phyloP scores from a whole-genome alignment of 805 yeast genomes.

The Metschnikowia vanudenii region DNA sequence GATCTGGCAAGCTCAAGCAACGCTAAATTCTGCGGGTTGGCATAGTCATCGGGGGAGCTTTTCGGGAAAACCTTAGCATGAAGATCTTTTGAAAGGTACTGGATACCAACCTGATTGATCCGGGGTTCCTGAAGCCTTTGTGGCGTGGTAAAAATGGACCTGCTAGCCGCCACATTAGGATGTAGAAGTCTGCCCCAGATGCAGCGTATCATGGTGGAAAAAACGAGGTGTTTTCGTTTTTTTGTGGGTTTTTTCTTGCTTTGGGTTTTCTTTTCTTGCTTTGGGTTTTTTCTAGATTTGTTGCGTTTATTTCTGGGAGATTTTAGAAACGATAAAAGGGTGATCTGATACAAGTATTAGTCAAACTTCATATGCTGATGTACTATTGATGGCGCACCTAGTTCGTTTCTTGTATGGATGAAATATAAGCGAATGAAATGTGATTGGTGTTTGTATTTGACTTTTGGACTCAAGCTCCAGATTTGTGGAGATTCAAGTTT shows the following conservation, averaged over 20 bases:
- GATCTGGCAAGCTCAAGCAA: conserved; percentile 50
- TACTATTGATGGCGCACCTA: too few relatives aligned
- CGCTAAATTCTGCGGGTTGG: conserved; percentile 30
- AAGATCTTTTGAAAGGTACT: conserved; percentile 60
- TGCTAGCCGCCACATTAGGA: not conserved
- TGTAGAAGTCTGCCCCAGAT: not conserved
- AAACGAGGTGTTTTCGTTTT: not conserved
- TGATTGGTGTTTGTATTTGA: not conserved
- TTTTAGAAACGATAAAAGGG: too few relatives aligned
- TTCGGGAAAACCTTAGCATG: conserved; percentile 62
- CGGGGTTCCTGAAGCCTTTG: conserved; percentile 42
- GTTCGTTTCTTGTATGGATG: too few relatives aligned
- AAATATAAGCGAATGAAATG: not conserved
- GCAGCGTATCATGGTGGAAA: conserved; percentile 6
- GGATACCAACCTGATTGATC: conserved; percentile 77
- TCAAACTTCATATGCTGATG: too few relatives aligned
- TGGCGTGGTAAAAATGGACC: conserved; percentile 1
- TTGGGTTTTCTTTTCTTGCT: too few relatives aligned
- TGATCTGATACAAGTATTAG: too few relatives aligned
- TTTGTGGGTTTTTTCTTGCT: too few relatives aligned
- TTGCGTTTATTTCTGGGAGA: too few relatives aligned
- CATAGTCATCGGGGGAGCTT: conserved; percentile 26
- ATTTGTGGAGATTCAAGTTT: too few relatives aligned
- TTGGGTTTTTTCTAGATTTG: too few relatives aligned
- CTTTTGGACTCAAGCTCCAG: too few relatives aligned